Conservation (phyloP, 768 basidiomycete species). For the Porphyrellus cyaneotinctus region DNA sequence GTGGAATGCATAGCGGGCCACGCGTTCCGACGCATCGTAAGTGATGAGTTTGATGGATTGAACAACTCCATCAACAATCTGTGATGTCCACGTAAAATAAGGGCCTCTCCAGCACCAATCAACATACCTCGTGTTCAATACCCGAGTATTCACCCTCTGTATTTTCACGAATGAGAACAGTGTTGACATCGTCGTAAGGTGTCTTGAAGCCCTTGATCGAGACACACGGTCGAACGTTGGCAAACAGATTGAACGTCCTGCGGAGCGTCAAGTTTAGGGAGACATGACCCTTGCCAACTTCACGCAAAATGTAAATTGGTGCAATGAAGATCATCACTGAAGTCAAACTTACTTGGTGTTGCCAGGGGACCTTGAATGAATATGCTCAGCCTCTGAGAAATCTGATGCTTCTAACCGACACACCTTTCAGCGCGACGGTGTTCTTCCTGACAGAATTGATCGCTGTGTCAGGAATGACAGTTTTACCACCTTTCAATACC, state of each 20-base stretch:
- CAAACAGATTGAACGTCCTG: constrained; percentile 96
- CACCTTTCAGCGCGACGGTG: constrained; percentile 96
- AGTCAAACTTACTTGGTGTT: constrained; percentile 76
- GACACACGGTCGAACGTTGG: constrained; percentile 95
- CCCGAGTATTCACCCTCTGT: constrained; percentile 99
- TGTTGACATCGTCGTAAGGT: constrained; percentile 97
- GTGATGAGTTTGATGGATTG: constrained; percentile 99
- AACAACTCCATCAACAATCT: constrained; percentile 96
- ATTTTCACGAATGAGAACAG: constrained; percentile 97
- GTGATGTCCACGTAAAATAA: constrained; percentile 13
- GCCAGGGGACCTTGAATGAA: constrained; percentile 74
- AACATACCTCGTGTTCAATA: constrained; percentile 91
- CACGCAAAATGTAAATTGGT: constrained; percentile 11
- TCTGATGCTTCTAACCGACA: constrained; percentile 12
- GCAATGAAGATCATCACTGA: constrained; percentile 3
- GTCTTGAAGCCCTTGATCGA: constrained; percentile 98
- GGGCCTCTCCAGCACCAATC: not conserved
- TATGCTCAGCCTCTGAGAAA: constrained; percentile 9
- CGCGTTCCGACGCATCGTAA: constrained; percentile 97
- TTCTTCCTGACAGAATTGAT: constrained; percentile 93
- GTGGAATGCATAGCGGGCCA: constrained; percentile 97
- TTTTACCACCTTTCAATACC: constrained; percentile 90
- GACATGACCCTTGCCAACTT: constrained; percentile 98
- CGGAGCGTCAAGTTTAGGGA: constrained; percentile 96
- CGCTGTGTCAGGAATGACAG: constrained; percentile 90